Base-by-base conservation (phyloP, 2,329 filamentous ascomycete species). In the Aspergillus sp. region DNA sequence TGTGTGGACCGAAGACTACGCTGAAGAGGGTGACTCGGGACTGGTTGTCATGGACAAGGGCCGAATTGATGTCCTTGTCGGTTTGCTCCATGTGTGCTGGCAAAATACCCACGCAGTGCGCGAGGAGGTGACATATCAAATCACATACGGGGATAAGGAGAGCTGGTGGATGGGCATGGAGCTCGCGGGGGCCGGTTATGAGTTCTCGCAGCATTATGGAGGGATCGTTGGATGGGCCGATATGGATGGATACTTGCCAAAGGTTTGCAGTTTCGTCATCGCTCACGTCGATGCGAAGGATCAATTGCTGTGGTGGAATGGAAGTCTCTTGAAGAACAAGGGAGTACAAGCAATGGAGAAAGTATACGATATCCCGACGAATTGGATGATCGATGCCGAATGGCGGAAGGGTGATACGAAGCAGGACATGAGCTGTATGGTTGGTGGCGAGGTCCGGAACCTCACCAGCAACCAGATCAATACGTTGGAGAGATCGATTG, bases 101-200 rank as follows among this genome's bases (percentile, higher is more conserved):
- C 59, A 61, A 56, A 58, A 58, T 12, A 53, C 59, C 2, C 47
- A 59, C 29, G 53, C 47, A 0, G 56, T 61, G 16, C 59, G 59
- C 12, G 54, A 61, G 1, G 59, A 61, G 14, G 52, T 49, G 0
- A 59, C 56, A 0, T 59, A 59, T 6, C 53, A 47, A 11, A 56
- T 61, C 2, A 58, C 56, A 1, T 54, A 61, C 1, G 59, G 59
- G 0, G 56, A 59, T 3, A 59, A 59, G 46, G 59, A 59, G 49
- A 59, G 52, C 2, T 61, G 59, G 59, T 61, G 59, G 59, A 49
- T 58, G 6, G 59, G 59, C 4, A 31, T 61, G 18, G 59, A 61
- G 51, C 9, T 61, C 3, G 26, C 52, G 2, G 56, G 59, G 12
- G 59, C 56, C 0, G 6, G 52, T 2, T 61, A 59, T 20, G 59